phyloP scores from a whole-genome alignment of 352 stramenopile species.

The Globisporangium echinulatum region DNA sequence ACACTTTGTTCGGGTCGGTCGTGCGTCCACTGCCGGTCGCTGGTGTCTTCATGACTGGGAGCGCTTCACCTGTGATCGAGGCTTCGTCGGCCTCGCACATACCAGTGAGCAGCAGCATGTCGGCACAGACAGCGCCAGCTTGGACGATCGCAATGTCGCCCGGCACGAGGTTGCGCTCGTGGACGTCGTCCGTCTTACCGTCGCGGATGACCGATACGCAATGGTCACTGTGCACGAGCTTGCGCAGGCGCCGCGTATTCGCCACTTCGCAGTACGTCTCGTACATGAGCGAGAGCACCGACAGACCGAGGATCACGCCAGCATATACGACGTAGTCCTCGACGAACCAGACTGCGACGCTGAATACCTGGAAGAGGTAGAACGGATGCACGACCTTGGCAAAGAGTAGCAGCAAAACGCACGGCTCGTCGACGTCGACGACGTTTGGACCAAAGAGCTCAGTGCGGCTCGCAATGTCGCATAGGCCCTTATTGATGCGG shows the following conservation, averaged over 20 bases:
- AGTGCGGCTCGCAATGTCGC: background rate
- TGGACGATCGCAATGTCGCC: conserved; percentile 64
- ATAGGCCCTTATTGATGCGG: conserved; percentile 12
- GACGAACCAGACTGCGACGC: conserved; percentile 54
- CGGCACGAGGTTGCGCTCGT: conserved; percentile 55
- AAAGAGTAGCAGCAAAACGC: conserved; percentile 33
- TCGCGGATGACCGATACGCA: conserved; percentile 25
- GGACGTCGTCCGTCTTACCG: conserved; percentile 35
- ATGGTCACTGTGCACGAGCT: conserved; percentile 33
- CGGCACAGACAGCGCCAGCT: conserved; percentile 45
- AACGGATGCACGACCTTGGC: conserved; percentile 70
- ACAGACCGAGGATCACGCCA: conserved; percentile 49
- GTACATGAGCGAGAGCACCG: conserved; percentile 50
- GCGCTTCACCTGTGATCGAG: conserved; percentile 63
- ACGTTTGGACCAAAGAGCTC: conserved; percentile 42
- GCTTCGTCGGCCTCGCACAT: conserved; percentile 66
- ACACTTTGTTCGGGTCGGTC: conserved; percentile 36
- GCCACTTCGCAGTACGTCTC: conserved; percentile 59
- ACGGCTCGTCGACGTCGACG: conserved; percentile 31
- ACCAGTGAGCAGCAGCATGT: conserved; percentile 50
- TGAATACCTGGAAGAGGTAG: conserved; percentile 71
- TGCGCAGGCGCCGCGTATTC: conserved; percentile 53
- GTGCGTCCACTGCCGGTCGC: conserved; percentile 10
- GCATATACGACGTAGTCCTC: conserved; percentile 62
- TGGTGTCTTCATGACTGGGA: conserved; percentile 59